Evolutionary conservation across 2,329 filamentous ascomycete species (phyloP).

Genomic region (Elsinoe batatas): DNA sequence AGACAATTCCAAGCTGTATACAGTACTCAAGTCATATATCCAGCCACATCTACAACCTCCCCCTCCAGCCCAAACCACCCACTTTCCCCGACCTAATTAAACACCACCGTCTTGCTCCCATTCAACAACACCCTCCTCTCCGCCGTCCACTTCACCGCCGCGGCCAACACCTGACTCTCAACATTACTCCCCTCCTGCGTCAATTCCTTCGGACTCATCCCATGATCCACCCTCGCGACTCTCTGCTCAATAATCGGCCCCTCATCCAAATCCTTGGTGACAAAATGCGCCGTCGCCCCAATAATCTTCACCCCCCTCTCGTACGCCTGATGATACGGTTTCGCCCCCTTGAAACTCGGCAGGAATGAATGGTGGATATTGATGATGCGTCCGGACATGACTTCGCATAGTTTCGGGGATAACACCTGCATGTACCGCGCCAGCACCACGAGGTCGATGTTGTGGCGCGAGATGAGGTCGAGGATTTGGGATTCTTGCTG

Average conservation of each 20-base stretch:
- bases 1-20: too few species aligned
- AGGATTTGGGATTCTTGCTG: slow-evolving; percentile 64
- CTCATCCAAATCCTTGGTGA: slow-evolving; percentile 75
- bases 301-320: slow-evolving; percentile 84
- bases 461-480: slow-evolving; percentile 56
- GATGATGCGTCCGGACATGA: slow-evolving; percentile 80
- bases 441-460: slow-evolving; percentile 69
- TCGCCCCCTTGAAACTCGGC: slow-evolving; percentile 79
- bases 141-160: slow-evolving; percentile 75
- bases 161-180: slow-evolving; percentile 71
- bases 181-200: slow-evolving; percentile 75
- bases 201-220: slow-evolving; percentile 63
- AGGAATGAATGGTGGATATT: slow-evolving; percentile 86
- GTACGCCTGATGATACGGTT: slow-evolving; percentile 80
- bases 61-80: too few species aligned
- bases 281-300: slow-evolving; percentile 76
- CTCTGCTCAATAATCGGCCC: slow-evolving; percentile 84
- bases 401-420: slow-evolving; percentile 60
- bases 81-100: slow-evolving; percentile 35
- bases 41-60: background rate
- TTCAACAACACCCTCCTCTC: slow-evolving; percentile 71
- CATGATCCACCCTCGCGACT: slow-evolving; percentile 66
- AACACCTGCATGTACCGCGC: slow-evolving; percentile 85
- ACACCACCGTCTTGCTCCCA: slow-evolving; percentile 70
- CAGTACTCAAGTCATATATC: too few species aligned